Conservation (phyloP, 148 eudicot species). For the Chenopodium album region DNA sequence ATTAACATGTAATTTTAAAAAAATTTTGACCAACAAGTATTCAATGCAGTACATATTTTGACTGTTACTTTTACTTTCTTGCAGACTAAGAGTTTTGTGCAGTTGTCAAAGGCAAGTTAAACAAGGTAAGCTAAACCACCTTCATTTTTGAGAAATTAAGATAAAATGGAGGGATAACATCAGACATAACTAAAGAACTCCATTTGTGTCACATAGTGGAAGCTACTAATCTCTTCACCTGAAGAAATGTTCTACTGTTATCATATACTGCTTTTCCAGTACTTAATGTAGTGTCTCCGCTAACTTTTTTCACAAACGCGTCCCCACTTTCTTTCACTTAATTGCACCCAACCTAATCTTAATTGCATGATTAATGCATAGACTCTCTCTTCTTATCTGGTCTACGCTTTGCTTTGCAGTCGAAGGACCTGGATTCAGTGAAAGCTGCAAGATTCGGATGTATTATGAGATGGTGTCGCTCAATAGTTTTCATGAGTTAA, state of each 20-base stretch:
- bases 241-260: not conserved
- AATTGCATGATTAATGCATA: too few species aligned
- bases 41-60: not conserved
- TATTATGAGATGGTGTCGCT: not conserved
- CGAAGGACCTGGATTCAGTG: not conserved
- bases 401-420: not conserved
- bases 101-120: not conserved
- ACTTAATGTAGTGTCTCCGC: not conserved
- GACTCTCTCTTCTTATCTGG: too few species aligned
- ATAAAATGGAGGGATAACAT: not conserved
- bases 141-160: too few species aligned
- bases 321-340: too few species aligned
- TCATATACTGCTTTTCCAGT: not conserved
- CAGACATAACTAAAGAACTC: too few species aligned
- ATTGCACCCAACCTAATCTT: too few species aligned
- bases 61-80: not conserved
- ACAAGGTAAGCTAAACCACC: conserved; percentile 1
- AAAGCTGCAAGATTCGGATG: not conserved
- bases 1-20: not conserved
- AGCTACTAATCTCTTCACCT: not conserved
- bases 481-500: not conserved
- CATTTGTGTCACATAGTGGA: not conserved
- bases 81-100: not conserved
- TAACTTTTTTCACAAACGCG: too few species aligned
- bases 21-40: not conserved